Evolutionary conservation across 2,329 filamentous ascomycete species (phyloP), one percentile per base, ranked within the genome.

Genomic region (Sarocladiaceae sp.): DNA sequence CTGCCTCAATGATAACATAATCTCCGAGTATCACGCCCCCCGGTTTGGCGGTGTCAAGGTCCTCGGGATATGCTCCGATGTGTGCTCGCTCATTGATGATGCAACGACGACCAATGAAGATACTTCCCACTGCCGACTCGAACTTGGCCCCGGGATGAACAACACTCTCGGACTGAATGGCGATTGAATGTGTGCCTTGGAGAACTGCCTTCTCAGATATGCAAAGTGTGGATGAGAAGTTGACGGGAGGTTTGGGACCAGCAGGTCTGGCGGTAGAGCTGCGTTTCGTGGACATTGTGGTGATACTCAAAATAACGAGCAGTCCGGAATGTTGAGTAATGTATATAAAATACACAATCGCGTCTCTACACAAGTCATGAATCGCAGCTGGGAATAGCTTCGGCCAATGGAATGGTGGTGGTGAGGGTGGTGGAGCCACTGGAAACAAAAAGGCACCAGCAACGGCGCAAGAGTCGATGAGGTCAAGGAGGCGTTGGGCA

Each of bases 141-240:
- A 97, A 79, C 56, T 86, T 84, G 15, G 86, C 82, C 47, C 92
- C 88, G 1, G 94, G 92, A 62, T 97, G 93, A n/a, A 99, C 72
- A 6, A 97, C 81, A 3, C 83, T 86, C 62, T 90, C 85, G 22
- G 88, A 78, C 53, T 86, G 86, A 56, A 97, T 83, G 40, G 83
- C 86, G 57, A 99, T 89, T 1, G 83, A 85, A 65, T 95, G 80
- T 2, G 80, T 84, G 57, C 94, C 94, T 17, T 75, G 82, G 17
- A 87, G 71, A 17, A 80, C 31, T 11, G 83, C 82, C 54, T 78
- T 78, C 57, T 86, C 83, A 62, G 83, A 79, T 54, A 87, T 84
- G 26, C 75, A 76, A 53, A 85, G 70, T 17, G 76, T 76, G 0
- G 79, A 79, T 17, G 82, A 80, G 64, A 87, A 79, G 60, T 79